These are phyloP conservation scores for Scheffersomyces lignicola DNA, from an alignment of 1,139 yeast genomes.

Conservation along the genomic window DNA sequence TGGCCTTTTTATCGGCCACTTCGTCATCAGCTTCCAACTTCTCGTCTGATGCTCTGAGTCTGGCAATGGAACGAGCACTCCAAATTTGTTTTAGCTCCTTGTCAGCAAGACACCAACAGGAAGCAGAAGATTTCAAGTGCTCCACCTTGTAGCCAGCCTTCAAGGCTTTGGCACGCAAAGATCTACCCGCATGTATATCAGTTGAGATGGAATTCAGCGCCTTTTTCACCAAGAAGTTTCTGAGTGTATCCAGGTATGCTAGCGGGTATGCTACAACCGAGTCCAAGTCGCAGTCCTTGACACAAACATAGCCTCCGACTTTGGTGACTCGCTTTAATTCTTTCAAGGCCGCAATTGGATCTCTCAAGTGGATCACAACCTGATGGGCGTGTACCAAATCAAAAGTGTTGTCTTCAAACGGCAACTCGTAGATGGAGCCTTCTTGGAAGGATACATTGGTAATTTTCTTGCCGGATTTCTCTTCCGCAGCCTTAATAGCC, in stretches of 20 bases:
- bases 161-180: conserved; percentile 16
- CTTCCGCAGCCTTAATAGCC: conserved; percentile 13
- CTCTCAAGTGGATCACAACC: conserved; percentile 36
- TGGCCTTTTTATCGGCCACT: conserved; percentile 9
- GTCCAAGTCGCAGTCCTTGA: conserved; percentile 30
- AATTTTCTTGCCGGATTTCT: conserved; percentile 11
- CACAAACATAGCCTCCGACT: conserved; percentile 39
- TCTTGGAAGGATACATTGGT: conserved; percentile 25
- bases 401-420: conserved; percentile 35
- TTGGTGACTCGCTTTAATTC: conserved; percentile 37
- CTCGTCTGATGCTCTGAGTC: conserved; percentile 9
- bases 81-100: conserved; percentile 3
- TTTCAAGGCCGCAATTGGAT: conserved; percentile 28
- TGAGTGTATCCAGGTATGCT: conserved; percentile 14
- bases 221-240: conserved; percentile 10
- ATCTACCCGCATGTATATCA: conserved; percentile 17
- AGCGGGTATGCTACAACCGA: conserved; percentile 20
- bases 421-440: conserved; percentile 32
- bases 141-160: conserved; percentile 19
- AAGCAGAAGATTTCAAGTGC: conserved; percentile 13
- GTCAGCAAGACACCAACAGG: conserved; percentile 17
- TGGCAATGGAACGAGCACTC: neutral
- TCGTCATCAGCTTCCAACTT: conserved; percentile 11
- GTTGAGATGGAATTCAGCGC: conserved; percentile 14
- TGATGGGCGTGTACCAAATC: conserved; percentile 42